Base-by-base conservation (phyloP, 768 basidiomycete genomes). In the Trametes meyenii region DNA sequence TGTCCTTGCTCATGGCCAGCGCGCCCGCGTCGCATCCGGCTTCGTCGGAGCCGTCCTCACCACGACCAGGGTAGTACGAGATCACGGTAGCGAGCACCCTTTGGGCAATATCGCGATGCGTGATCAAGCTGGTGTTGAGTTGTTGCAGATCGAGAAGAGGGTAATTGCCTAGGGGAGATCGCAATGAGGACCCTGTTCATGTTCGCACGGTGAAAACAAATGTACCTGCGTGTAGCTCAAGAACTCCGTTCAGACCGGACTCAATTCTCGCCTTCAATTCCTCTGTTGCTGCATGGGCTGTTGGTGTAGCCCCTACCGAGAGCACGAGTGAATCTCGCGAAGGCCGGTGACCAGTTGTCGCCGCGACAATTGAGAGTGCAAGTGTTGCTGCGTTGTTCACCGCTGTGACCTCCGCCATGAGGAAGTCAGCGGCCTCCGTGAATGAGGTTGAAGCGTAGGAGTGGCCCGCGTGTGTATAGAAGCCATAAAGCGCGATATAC, bases 1-100 rank as follows among this genome's bases (percentile, higher is more conserved):
- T 87, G 72, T 94, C 94, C 74, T 93, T 94, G 72, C 90, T 92
- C 77, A 96, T 89, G 3, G 91, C 92, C 62, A 94, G 85, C 2
- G 84, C 90, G 6, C 92, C 94, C 8, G 88, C 89, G 73, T 96
- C 92, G 58, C 86, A 86, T 77, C 94, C 75, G 3, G 89, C 90
- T 71, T 93, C 90, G 68, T 91, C 89, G 50, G 75, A 71, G 1
- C 85, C 88, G 40, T 78, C 75, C 23, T 70, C 78, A 10, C 85
- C 85, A 60, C 92, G 80, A 13, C 83, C 85, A 0, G 89, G 85
- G 71, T 95, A 94, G 63, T 85, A 83, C n/a, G 92, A 93, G 48
- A 92, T 78, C 4, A 94, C 87, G 0, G 85, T 89, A 1, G 88
- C 81, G 42, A 87, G 77, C 2, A 94, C 88, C 17, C 79, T 78